Percentiles rank a stretch among this genome's conserved stretches.
phyloP scores from a whole-genome alignment of 164 flowering plant species.

The Vitis amurensis region DNA sequence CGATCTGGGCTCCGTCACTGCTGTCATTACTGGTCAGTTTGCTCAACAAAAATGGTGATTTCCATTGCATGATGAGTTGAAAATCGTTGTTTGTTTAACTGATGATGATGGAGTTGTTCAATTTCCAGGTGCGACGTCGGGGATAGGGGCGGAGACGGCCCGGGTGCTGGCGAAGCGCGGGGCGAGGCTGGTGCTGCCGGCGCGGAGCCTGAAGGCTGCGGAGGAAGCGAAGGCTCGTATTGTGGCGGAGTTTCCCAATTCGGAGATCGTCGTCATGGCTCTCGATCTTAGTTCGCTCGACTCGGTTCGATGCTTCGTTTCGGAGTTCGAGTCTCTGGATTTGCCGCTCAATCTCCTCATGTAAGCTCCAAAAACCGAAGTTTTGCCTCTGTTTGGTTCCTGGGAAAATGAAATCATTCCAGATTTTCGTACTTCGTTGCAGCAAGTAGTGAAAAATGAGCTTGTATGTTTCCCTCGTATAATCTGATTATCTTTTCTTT shows the following conservation, averaged over 20 bases:
- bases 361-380: constrained; percentile 27
- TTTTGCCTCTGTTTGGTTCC: constrained; percentile 19
- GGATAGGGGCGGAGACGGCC: constrained; percentile 98
- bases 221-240: constrained; percentile 76
- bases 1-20: constrained; percentile 65
- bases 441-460: too few relatives aligned
- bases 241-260: constrained; percentile 56
- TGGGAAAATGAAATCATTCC: background rate
- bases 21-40: constrained; percentile 78
- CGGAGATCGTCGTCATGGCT: constrained; percentile 69
- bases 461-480: background rate
- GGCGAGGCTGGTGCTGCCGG: constrained; percentile 76
- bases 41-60: too few relatives aligned
- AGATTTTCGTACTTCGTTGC: too few relatives aligned
- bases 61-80: too few relatives aligned
- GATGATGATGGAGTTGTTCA: background rate
- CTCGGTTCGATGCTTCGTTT: constrained; percentile 65
- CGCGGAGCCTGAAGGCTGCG: constrained; percentile 74
- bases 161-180: constrained; percentile 86
- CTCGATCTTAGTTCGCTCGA: constrained; percentile 88
- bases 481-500: background rate
- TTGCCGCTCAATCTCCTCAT: constrained; percentile 76
- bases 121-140: constrained; percentile 84
- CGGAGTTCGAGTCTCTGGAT: constrained; percentile 48
- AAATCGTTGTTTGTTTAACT: too few relatives aligned